Evolutionary conservation across 306 rosid genomes (phyloP).

Genomic region (Acacia melanoxylon): DNA sequence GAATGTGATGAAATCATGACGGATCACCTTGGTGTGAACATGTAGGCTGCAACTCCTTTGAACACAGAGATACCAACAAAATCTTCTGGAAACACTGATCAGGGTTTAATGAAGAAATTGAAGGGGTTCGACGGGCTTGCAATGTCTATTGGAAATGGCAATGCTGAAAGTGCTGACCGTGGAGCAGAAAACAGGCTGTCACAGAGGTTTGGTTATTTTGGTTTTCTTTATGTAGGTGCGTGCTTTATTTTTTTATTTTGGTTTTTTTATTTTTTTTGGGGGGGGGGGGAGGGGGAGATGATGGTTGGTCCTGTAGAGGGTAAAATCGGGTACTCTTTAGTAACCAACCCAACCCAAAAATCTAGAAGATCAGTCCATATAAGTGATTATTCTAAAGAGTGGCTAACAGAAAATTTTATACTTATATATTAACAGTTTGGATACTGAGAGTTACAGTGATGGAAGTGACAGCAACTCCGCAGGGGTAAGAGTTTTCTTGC

Average conservation of each 20-base stretch:
- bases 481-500: slow-evolving; percentile 56
- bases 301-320: not conserved
- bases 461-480: slow-evolving; percentile 78
- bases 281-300: not conserved
- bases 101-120: slow-evolving; percentile 73
- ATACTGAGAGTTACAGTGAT: slow-evolving; percentile 72
- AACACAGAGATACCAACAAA: slow-evolving; percentile 69
- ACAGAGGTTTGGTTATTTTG: slow-evolving; percentile 59
- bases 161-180: slow-evolving; percentile 57
- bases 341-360: not conserved
- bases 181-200: slow-evolving; percentile 59
- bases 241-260: not conserved
- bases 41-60: slow-evolving; percentile 64
- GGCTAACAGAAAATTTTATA: slow-evolving; percentile 39
- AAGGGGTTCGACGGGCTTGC: slow-evolving; percentile 88
- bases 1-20: slow-evolving; percentile 22
- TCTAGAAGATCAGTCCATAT: slow-evolving; percentile 10
- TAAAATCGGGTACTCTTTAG: not conserved
- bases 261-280: not conserved
- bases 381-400: slow-evolving; percentile 10
- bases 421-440: slow-evolving; percentile 53
- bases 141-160: slow-evolving; percentile 87
- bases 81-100: slow-evolving; percentile 69
- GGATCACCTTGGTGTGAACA: slow-evolving; percentile 30
- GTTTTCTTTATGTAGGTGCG: not conserved